Evolutionary conservation across 306 rosid genomes (phyloP).

Genomic region (Pachyrhizus erosus): DNA sequence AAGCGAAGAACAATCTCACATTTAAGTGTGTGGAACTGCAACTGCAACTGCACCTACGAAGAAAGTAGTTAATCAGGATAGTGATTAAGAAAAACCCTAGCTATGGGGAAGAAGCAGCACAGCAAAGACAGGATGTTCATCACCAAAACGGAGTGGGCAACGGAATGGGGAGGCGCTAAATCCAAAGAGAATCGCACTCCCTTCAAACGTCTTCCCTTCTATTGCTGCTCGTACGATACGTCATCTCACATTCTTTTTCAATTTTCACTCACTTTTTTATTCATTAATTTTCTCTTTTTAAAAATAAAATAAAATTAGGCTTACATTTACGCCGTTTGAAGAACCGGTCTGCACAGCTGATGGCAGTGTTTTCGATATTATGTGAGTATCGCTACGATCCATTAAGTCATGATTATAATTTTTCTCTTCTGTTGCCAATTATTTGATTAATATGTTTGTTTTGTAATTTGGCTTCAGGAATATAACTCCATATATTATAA

Average conservation of each 20-base stretch:
- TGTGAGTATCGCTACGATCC: constrained; percentile 52
- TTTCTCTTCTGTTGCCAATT: background rate
- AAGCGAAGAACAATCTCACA: constrained; percentile 8
- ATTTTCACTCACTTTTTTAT: background rate
- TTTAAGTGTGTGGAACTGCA: background rate
- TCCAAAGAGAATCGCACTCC: constrained; percentile 69
- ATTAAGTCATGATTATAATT: background rate
- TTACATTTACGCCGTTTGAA: constrained; percentile 90
- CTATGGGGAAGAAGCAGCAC: constrained; percentile 97
- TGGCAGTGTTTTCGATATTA: constrained; percentile 77
- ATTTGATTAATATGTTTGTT: constrained; percentile 14
- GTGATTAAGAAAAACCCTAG: constrained; percentile 44
- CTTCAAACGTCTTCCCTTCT: constrained; percentile 95
- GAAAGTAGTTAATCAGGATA: background rate
- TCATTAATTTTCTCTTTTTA: background rate
- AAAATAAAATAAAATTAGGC: constrained; percentile 64
- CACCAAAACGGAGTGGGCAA: constrained; percentile 98
- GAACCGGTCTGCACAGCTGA: constrained; percentile 88
- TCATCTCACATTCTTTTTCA: background rate
- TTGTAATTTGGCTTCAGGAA: constrained; percentile 60
- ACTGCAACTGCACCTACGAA: background rate
- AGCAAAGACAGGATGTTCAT: constrained; percentile 94
- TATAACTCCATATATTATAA: constrained; percentile 78
- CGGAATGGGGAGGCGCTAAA: constrained; percentile 98
- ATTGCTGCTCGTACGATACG: constrained; percentile 83